Conservation (phyloP, 1,139 yeast species). For the Kurtzmaniella quercitrusa region DNA sequence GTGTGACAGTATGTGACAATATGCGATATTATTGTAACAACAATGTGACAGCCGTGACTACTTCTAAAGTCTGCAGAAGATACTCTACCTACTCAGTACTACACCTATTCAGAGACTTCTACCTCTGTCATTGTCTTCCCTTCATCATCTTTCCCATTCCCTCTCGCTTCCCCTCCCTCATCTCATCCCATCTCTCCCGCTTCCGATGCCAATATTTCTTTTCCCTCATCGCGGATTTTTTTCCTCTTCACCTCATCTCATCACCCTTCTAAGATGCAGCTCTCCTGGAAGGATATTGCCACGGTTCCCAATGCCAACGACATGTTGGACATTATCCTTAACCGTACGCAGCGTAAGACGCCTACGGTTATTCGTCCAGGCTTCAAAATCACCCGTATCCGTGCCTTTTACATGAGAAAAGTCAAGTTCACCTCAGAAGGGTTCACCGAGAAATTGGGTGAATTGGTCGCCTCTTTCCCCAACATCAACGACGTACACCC, state of each 20-base stretch:
- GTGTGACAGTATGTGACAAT: too few relatives aligned
- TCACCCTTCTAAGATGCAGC: conserved; percentile 57
- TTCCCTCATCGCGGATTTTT: background rate
- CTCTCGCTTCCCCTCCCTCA: background rate
- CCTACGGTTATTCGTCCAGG: conserved; percentile 98
- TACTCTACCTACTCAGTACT: too few relatives aligned
- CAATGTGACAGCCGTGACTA: too few relatives aligned
- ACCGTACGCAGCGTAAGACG: conserved; percentile 96
- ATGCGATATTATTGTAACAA: too few relatives aligned
- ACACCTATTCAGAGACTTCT: too few relatives aligned
- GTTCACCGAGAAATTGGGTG: conserved; percentile 85
- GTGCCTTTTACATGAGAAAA: conserved; percentile 98
- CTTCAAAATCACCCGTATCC: conserved; percentile 89
- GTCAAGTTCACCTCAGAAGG: conserved; percentile 96
- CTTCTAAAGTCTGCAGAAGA: too few relatives aligned
- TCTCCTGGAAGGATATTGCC: conserved; percentile 97
- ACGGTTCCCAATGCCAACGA: conserved; percentile 90
- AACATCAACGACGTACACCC: conserved; percentile 97
- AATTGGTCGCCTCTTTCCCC: conserved; percentile 84
- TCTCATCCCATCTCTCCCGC: background rate
- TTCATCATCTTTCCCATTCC: background rate
- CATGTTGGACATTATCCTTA: conserved; percentile 91
- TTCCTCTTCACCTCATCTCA: background rate
- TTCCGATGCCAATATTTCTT: background rate
- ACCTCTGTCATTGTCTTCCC: background rate